A percentile compares a stretch with the other conserved stretches of the same genome.
These are phyloP conservation scores for Gossypium armourianum DNA, from an alignment of 441 rosid species.

Conservation along the genomic window DNA sequence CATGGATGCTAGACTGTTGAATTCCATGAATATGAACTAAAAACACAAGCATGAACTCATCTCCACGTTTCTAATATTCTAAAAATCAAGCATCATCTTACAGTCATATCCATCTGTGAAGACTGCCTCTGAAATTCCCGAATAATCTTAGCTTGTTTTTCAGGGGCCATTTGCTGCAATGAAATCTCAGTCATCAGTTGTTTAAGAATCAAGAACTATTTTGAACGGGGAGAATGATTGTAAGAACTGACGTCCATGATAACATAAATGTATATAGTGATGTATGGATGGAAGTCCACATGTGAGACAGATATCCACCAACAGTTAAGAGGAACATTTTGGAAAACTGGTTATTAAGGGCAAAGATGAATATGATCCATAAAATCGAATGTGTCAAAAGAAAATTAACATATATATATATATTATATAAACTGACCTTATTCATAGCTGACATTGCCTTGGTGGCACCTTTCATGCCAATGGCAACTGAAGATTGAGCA, in stretches of 20 bases:
- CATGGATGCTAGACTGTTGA: conserved; percentile 18
- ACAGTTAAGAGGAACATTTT: neutral
- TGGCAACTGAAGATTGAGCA: conserved; percentile 81
- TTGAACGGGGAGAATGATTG: neutral
- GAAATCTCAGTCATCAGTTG: conserved; percentile 6
- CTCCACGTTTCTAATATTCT: neutral
- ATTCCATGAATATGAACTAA: conserved; percentile 5
- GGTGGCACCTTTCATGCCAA: conserved; percentile 72
- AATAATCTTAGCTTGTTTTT: conserved; percentile 67
- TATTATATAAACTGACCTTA: conserved; percentile 38
- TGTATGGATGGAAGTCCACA: neutral
- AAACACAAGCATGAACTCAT: neutral
- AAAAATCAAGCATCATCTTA: conserved; percentile 31
- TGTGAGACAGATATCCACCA: neutral
- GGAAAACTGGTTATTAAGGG: neutral
- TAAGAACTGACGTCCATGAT: neutral
- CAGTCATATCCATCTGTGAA: conserved; percentile 87
- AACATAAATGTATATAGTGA: neutral
- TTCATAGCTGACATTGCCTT: conserved; percentile 79
- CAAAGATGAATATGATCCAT: neutral
- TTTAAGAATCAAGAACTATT: neutral
- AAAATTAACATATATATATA: neutral
- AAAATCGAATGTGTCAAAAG: neutral
- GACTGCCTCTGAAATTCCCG: conserved; percentile 81
- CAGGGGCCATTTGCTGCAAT: conserved; percentile 83